Percentiles rank a stretch among this genome's conserved stretches.
Evolutionary conservation across 495 filamentous ascomycete genomes (phyloP).

Genomic region (Apodospora peruviana): DNA sequence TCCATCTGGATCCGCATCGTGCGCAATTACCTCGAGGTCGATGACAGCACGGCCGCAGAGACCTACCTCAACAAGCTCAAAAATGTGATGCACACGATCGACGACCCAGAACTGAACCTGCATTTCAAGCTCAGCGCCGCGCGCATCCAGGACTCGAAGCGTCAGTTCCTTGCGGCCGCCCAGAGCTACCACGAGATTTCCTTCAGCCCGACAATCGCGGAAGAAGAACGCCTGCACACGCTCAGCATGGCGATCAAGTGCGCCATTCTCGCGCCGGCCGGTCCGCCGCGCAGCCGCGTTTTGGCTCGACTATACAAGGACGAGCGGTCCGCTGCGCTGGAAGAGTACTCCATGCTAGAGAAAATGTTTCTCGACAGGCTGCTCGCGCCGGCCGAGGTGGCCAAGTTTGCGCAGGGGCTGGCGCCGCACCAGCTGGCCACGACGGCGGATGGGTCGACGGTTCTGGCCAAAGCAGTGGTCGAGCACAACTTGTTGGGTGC

Average conservation of each 20-base stretch:
- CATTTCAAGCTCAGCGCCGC: slow-evolving; percentile 89
- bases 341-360: slow-evolving; percentile 85
- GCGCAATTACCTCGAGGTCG: slow-evolving; percentile 88
- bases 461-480: slow-evolving; percentile 88
- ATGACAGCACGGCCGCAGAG: slow-evolving; percentile 81
- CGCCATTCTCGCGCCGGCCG: slow-evolving; percentile 90
- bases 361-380: slow-evolving; percentile 96
- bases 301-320: slow-evolving; percentile 90
- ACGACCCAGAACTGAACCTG: slow-evolving; percentile 64
- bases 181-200: slow-evolving; percentile 83
- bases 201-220: slow-evolving; percentile 67
- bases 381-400: slow-evolving; percentile 71
- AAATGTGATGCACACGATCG: slow-evolving; percentile 74
- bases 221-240: slow-evolving; percentile 75
- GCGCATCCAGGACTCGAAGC: slow-evolving; percentile 83
- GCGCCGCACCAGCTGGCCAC: slow-evolving; percentile 82
- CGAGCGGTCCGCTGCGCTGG: slow-evolving; percentile 68
- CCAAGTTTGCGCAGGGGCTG: slow-evolving; percentile 74
- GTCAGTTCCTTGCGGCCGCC: slow-evolving; percentile 85
- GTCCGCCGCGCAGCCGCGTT: slow-evolving; percentile 72
- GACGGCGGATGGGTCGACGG: slow-evolving; percentile 84
- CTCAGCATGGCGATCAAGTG: slow-evolving; percentile 86
- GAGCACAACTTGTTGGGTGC: slow-evolving; percentile 91
- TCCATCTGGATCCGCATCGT: slow-evolving; percentile 89
- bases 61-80: slow-evolving; percentile 88